Conservation (phyloP, 495 filamentous ascomycete species). For the Parathielavia appendiculata region DNA sequence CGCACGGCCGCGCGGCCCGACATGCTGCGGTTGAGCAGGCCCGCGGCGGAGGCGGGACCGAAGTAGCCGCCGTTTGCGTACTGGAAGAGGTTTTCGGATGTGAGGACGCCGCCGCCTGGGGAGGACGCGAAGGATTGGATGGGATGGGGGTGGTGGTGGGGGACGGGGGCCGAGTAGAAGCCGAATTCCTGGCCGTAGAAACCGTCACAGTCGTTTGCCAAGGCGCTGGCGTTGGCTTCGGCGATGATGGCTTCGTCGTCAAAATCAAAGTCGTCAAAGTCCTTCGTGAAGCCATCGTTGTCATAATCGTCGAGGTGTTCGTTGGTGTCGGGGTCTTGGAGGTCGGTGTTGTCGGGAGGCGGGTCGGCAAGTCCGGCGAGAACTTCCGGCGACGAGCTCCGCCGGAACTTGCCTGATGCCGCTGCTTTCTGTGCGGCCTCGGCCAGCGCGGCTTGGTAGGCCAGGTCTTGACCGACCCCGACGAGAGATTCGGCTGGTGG, state of each 20-base stretch:
- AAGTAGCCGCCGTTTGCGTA: constrained; percentile 89
- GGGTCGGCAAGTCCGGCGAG: constrained; percentile 45
- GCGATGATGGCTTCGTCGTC: constrained; percentile 89
- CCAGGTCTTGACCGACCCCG: constrained; percentile 50
- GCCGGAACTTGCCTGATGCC: constrained; percentile 61
- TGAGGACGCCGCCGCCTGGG: constrained; percentile 29
- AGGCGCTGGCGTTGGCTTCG: constrained; percentile 86
- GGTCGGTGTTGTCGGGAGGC: constrained; percentile 38
- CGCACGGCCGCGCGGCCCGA: constrained; percentile 61
- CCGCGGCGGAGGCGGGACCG: constrained; percentile 56
- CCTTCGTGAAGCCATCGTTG: constrained; percentile 38
- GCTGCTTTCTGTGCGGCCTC: constrained; percentile 69
- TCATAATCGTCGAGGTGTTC: constrained; percentile 37
- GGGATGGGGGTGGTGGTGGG: constrained; percentile 26
- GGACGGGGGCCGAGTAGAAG: constrained; percentile 76
- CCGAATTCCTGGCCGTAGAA: constrained; percentile 97
- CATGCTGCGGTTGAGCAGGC: constrained; percentile 47
- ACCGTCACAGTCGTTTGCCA: constrained; percentile 86
- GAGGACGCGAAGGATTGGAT: constrained; percentile 12
- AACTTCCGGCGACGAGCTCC: constrained; percentile 51
- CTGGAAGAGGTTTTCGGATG: constrained; percentile 43
- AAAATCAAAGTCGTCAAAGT: constrained; percentile 54
- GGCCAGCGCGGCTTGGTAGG: constrained; percentile 76
- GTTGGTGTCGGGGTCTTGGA: constrained; percentile 42
- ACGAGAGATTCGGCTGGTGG: constrained; percentile 21